phyloP scores from a whole-genome alignment of 768 basidiomycete genomes.

The Saitozyma sp. region DNA sequence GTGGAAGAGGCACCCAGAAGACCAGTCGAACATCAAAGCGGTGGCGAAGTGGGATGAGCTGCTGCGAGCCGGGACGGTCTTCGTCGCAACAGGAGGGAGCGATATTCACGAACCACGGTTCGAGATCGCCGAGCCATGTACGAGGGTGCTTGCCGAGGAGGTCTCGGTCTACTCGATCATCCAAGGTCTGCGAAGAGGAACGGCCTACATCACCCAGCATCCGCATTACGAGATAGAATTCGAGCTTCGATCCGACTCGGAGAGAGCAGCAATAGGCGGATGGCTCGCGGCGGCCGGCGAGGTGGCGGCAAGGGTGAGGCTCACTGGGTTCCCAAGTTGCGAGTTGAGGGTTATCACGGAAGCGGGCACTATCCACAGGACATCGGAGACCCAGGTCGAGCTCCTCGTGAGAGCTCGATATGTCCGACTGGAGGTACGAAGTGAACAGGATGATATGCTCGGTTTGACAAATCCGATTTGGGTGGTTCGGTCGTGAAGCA shows the following conservation, averaged over 20 bases:
- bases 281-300: not conserved
- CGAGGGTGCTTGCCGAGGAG: not conserved
- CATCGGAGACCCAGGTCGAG: not conserved
- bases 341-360: not conserved
- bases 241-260: not conserved
- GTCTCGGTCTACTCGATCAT: not conserved
- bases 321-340: not conserved
- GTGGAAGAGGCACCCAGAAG: not conserved
- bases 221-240: not conserved
- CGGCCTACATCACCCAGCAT: not conserved
- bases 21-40: not conserved
- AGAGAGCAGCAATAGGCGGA: not conserved
- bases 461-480: not conserved
- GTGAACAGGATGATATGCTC: not conserved
- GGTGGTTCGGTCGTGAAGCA: not conserved
- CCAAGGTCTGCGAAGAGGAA: not conserved
- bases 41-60: not conserved
- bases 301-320: not conserved
- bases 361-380: not conserved
- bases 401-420: not conserved
- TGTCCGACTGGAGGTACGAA: not conserved
- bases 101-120: not conserved
- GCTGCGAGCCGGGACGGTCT: not conserved
- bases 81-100: conserved; percentile 1
- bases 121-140: not conserved